Percentiles rank a stretch among this genome's conserved stretches.
Conservation (phyloP, 768 basidiomycete genomes). For the Suillus hirtellus region DNA sequence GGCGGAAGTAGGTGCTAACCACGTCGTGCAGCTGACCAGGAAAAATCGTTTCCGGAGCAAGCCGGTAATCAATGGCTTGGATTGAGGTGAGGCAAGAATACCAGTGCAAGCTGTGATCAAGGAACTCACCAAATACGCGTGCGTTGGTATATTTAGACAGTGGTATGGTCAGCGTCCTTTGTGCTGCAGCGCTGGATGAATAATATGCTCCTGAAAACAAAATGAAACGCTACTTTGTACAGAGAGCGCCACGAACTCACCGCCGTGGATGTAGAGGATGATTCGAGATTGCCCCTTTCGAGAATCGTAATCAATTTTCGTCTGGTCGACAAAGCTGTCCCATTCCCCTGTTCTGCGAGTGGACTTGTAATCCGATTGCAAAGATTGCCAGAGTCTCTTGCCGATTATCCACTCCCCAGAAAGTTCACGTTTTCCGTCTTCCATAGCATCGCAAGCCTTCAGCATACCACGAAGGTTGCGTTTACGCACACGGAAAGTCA, state of each 20-base stretch:
- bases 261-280: constrained; percentile 93
- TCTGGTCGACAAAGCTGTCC: constrained; percentile 19
- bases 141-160: constrained; percentile 86
- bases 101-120: not conserved
- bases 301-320: constrained; percentile 18
- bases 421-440: constrained; percentile 78
- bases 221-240: constrained; percentile 9
- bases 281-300: constrained; percentile 68
- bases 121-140: constrained; percentile 78
- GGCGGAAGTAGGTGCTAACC: constrained; percentile 81
- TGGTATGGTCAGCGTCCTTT: constrained; percentile 87
- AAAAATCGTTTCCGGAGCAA: constrained; percentile 94
- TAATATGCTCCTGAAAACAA: constrained; percentile 79
- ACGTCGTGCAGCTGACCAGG: constrained; percentile 89
- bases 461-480: constrained; percentile 81
- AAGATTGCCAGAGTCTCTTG: constrained; percentile 81
- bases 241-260: constrained; percentile 41
- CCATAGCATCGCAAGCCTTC: constrained; percentile 66
- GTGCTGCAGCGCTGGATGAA: constrained; percentile 86
- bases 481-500: constrained; percentile 81
- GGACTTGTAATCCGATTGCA: constrained; percentile 80
- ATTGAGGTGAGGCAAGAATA: constrained; percentile 3
- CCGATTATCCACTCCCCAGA: constrained; percentile 98
- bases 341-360: constrained; percentile 31
- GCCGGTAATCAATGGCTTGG: constrained; percentile 87